Percentiles rank a stretch among this genome's conserved stretches.
These are phyloP conservation scores for Davidsoniella virescens DNA, from an alignment of 2,329 filamentous ascomycete species.

Conservation along the genomic window DNA sequence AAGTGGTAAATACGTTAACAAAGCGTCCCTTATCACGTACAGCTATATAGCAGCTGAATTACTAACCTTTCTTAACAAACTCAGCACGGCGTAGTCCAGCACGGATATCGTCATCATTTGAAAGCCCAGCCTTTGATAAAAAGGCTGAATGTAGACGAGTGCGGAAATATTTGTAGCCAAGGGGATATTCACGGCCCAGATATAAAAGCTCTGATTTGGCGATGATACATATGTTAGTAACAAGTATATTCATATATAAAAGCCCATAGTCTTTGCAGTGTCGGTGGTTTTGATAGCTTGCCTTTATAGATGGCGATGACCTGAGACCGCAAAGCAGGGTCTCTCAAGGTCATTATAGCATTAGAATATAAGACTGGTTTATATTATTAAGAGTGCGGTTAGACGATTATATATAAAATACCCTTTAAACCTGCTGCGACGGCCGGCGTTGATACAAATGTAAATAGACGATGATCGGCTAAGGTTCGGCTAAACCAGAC, in stretches of 20 bases:
- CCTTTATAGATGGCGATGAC: constrained; percentile 86
- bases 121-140: constrained; percentile 52
- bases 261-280: neutral
- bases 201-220: constrained; percentile 54
- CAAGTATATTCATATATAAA: too few species aligned
- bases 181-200: constrained; percentile 72
- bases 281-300: constrained; percentile 19
- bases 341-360: constrained; percentile 19
- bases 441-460: too few species aligned
- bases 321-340: constrained; percentile 49
- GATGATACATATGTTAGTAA: neutral
- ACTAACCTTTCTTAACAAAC: constrained; percentile 78
- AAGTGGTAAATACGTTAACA: constrained; percentile 1
- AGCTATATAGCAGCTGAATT: neutral
- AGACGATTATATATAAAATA: too few species aligned
- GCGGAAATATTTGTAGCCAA: constrained; percentile 67
- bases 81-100: constrained; percentile 62
- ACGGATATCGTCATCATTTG: constrained; percentile 58
- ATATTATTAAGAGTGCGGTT: too few species aligned
- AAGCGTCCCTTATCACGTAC: neutral
- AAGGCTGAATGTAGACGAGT: constrained; percentile 74
- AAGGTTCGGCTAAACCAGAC: neutral
- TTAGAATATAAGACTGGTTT: too few species aligned
- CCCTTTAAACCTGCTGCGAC: too few species aligned
- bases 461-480: neutral